Conservation (phyloP, 73 alveolate genomes). For the Tetrahymena thermophila region DNA sequence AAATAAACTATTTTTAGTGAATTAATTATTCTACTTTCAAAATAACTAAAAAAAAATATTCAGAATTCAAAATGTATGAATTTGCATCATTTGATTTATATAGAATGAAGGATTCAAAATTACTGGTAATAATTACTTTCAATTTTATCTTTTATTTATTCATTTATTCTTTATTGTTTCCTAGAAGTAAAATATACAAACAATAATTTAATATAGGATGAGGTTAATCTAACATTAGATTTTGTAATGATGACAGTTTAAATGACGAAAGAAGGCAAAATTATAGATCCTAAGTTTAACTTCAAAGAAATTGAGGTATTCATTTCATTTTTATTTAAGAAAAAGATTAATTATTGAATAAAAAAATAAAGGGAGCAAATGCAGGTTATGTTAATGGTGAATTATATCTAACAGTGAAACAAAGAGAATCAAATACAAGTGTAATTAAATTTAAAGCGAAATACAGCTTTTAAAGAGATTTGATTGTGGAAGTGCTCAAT, state of each 20-base stretch:
- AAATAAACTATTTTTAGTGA: too few relatives aligned
- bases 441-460: neutral
- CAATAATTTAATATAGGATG: neutral
- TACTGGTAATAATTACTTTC: neutral
- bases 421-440: neutral
- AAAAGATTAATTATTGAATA: too few relatives aligned
- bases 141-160: neutral
- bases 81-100: neutral
- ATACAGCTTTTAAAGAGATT: neutral
- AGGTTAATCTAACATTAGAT: neutral
- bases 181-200: too few relatives aligned
- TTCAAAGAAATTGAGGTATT: neutral
- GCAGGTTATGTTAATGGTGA: neutral
- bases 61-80: neutral
- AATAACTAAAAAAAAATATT: neutral
- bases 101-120: neutral
- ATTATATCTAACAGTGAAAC: neutral
- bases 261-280: neutral
- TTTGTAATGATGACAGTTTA: neutral
- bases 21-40: neutral
- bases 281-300: neutral
- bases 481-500: neutral
- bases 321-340: neutral
- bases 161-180: neutral
- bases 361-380: neutral